A percentile compares a stretch with the other conserved stretches of the same genome.
Conservation (phyloP, 2,329 filamentous ascomycete species). For the Leptographium lundbergii region DNA sequence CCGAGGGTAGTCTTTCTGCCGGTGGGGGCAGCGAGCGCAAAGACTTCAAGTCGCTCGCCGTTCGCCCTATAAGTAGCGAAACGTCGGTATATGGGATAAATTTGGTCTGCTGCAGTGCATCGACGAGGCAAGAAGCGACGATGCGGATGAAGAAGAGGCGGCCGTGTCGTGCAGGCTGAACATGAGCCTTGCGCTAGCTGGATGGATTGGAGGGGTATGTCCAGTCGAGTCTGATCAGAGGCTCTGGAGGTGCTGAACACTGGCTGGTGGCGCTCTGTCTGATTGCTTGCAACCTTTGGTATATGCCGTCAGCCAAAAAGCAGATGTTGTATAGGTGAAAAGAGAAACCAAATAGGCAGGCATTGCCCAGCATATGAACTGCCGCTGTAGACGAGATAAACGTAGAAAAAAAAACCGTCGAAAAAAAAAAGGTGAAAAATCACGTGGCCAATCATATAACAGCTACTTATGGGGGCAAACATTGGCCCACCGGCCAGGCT, state of each 20-base stretch:
- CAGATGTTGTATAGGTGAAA: no score
- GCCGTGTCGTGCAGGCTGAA: not conserved
- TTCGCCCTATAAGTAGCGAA: conserved; percentile 23
- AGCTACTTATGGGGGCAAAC: no score
- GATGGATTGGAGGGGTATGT: not conserved
- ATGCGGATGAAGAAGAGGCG: not conserved
- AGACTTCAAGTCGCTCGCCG: conserved; percentile 54
- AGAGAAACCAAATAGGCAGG: no score
- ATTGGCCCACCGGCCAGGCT: not conserved
- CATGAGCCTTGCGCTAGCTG: not conserved
- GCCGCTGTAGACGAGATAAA: not conserved
- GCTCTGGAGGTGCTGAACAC: not conserved
- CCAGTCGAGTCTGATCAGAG: not conserved
- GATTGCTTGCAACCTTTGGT: no score
- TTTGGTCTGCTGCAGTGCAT: not conserved
- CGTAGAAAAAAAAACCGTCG: not conserved
- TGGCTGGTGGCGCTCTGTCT: no score
- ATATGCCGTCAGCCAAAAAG: no score
- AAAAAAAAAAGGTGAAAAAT: not conserved
- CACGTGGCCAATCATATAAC: not conserved
- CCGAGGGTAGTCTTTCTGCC: conserved; percentile 40
- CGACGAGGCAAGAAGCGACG: not conserved
- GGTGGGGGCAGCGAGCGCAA: conserved; percentile 45
- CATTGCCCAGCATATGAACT: no score
- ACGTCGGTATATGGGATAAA: not conserved